Base-by-base conservation (phyloP, 2,329 filamentous ascomycete species). In the Domatiomyces globalis region DNA sequence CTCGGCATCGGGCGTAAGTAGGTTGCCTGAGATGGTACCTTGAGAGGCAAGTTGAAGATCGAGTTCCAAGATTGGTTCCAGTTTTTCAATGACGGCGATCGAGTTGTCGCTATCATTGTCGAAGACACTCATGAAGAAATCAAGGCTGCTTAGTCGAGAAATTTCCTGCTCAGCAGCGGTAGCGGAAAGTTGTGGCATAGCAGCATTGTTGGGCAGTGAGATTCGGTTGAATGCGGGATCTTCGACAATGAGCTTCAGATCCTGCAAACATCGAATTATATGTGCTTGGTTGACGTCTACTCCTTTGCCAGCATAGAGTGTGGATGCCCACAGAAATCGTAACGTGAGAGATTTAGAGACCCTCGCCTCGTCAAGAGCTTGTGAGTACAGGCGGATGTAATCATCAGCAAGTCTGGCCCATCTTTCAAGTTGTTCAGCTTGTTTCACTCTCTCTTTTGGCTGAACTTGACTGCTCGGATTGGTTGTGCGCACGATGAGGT, bases 111-210 rank as follows among this genome's bases (percentile, higher is more conserved):
- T 78, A 52, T 92, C 84, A 39, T 88, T 82, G 54, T 86, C 84
- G 64, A 96, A 96, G 0, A 98, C 78, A 39, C 83, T 86, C 48
- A 88, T 75, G 67, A 98, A 96, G 66, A 96, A 96, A 63, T 95
- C 90, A 79, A 94, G 92, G 0, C 90, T 96, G 12, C 87, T 95
- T 33, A 96, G 75, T 61, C 89, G 88, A 10, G 87, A 90, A 22
- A 95, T 84, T 64, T 98, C 90, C 50, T 87, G 82, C 56, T 96
- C 89, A 6, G 92, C 83, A 0, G 87, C 86, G n/a, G 78, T 76
- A 1, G 80, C 70, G 0, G 90, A 95, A 48, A 98, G 78, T 56
- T 92, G 85, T 0, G 87, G 80, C 82, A 98, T 94, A 18, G 89
- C 78, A 1, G 80, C 78, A 62, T 95, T 96, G 65, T 98, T 96